Percentiles rank a stretch among this genome's conserved stretches.
phyloP scores from a whole-genome alignment of 305 asterid genomes.

The Withania somnifera region DNA sequence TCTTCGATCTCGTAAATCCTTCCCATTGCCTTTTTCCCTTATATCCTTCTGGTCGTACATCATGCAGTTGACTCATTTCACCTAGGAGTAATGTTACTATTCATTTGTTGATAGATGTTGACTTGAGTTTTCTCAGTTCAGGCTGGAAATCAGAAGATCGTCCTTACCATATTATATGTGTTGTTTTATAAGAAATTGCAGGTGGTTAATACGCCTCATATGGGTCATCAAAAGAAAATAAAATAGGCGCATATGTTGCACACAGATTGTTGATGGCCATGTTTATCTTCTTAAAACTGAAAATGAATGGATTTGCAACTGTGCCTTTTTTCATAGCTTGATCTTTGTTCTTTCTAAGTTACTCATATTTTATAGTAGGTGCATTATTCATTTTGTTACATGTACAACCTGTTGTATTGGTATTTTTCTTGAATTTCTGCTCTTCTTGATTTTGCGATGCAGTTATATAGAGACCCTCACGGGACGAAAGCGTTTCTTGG shows the following conservation, averaged over 20 bases:
- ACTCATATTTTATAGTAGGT: background rate
- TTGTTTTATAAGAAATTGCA: background rate
- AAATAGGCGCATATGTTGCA: no score
- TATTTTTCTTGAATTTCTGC: background rate
- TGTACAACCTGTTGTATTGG: background rate
- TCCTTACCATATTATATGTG: background rate
- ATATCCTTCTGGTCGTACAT: background rate
- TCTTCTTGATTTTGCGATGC: constrained; percentile 15
- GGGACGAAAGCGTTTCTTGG: constrained; percentile 87
- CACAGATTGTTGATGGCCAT: background rate
- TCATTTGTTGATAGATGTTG: background rate
- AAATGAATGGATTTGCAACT: background rate
- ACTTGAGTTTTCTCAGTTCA: background rate
- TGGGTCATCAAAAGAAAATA: no score
- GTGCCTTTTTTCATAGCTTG: background rate
- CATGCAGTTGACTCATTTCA: background rate
- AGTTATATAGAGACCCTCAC: constrained; percentile 78
- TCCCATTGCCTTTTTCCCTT: background rate
- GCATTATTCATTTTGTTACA: background rate
- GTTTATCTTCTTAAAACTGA: background rate
- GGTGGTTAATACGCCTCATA: background rate
- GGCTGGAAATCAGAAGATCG: background rate
- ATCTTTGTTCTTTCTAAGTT: background rate
- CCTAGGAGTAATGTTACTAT: background rate
- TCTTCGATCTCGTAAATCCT: background rate